Conservation (phyloP, 192 early-diverging fungal genomes). For the Diversispora epigaea region DNA sequence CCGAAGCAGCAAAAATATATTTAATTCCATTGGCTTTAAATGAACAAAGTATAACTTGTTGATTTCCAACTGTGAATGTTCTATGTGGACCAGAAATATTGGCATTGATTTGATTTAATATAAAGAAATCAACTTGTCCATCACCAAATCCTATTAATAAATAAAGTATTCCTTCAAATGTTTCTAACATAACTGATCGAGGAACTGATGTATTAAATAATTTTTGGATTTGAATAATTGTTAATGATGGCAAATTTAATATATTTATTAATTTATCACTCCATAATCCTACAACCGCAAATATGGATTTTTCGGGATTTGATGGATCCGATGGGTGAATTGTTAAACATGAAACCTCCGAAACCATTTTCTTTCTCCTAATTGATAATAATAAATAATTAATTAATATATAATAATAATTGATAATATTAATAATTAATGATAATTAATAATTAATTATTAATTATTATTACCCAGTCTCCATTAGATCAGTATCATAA, state of each 20-base stretch:
- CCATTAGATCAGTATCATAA: conserved; percentile 36
- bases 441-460: conserved; percentile 1
- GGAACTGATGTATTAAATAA: conserved; percentile 61
- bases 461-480: conserved; percentile 44
- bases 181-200: conserved; percentile 64
- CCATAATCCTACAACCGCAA: conserved; percentile 79
- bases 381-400: not conserved
- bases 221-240: conserved; percentile 42
- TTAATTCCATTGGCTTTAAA: conserved; percentile 45
- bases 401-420: not conserved
- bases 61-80: conserved; percentile 72
- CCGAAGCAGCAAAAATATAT: conserved; percentile 79
- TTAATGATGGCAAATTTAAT: conserved; percentile 58
- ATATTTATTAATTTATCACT: conserved; percentile 59
- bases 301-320: conserved; percentile 34
- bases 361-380: conserved; percentile 51
- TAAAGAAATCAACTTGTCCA: conserved; percentile 77
- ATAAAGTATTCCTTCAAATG: conserved; percentile 66
- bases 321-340: conserved; percentile 49
- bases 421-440: not conserved
- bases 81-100: conserved; percentile 50
- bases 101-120: conserved; percentile 45
- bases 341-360: conserved; percentile 77
- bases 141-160: conserved; percentile 80
- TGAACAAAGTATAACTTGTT: conserved; percentile 63